phyloP scores from a whole-genome alignment of 176 grass and related monocot species.

The Oryza meyeriana region DNA sequence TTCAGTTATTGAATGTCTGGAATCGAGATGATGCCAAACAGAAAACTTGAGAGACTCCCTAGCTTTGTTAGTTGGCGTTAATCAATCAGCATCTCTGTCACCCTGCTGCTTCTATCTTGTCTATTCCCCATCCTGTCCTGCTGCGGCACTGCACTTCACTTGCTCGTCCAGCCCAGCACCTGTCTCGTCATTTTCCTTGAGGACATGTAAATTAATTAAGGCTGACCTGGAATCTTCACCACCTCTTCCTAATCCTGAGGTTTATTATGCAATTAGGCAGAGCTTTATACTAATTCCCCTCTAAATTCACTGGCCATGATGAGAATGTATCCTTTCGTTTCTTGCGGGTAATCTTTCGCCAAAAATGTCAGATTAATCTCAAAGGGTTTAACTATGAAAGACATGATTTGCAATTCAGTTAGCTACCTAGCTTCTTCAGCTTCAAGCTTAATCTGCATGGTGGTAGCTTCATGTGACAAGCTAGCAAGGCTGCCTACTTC shows the following conservation, averaged over 20 bases:
- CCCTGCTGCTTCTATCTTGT: background rate
- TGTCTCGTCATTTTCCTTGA: background rate
- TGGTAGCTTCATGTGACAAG: background rate
- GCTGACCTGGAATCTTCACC: background rate
- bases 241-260: background rate
- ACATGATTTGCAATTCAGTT: too few species aligned
- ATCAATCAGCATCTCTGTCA: background rate
- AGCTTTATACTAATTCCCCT: background rate
- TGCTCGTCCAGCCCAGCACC: background rate
- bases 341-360: background rate
- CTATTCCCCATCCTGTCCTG: background rate
- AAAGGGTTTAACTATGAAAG: too few species aligned
- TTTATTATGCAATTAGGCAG: background rate
- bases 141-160: background rate
- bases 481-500: background rate
- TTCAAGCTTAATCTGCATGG: background rate
- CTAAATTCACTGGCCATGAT: background rate
- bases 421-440: too few species aligned
- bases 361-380: too few species aligned
- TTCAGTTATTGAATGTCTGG: background rate
- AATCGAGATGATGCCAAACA: slow-evolving; percentile 18
- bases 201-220: background rate
- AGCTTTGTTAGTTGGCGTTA: too few species aligned
- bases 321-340: background rate
- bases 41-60: background rate